Conservation (phyloP, 1,284 basidiomycete species). For the Schizopora paradoxa region DNA sequence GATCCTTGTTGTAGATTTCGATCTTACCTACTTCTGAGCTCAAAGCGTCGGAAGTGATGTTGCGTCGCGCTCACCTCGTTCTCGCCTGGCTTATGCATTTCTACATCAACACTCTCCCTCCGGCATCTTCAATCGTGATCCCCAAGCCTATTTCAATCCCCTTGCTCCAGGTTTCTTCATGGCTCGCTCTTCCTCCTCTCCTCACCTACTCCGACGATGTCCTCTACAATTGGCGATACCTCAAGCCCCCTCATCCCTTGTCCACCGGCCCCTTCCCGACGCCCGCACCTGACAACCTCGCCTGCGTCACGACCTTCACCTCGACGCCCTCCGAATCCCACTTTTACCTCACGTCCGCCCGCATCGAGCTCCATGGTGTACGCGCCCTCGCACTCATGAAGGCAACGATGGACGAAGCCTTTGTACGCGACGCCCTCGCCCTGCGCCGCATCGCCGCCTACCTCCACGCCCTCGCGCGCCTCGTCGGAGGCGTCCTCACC, state of each 20-base stretch:
- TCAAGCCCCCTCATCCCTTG: constrained; percentile 22
- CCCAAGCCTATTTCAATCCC: constrained; percentile 76
- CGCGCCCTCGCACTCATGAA: constrained; percentile 85
- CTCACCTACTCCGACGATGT: constrained; percentile 93
- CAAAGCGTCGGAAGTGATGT: constrained; percentile 52
- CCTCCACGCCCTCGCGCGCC: constrained; percentile 61
- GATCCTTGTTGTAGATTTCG: constrained; percentile 37
- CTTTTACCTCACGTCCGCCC: constrained; percentile 85
- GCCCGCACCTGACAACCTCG: constrained; percentile 53
- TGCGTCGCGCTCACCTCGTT: constrained; percentile 82
- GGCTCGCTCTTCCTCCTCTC: constrained; percentile 84
- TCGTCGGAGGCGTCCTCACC: constrained; percentile 49
- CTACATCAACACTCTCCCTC: constrained; percentile 78
- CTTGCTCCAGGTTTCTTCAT: constrained; percentile 66
- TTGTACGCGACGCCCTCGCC: constrained; percentile 81
- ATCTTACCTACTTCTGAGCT: constrained; percentile 48
- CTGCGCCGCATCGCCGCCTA: constrained; percentile 69
- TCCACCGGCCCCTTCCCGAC: constrained; percentile 23
- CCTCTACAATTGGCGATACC: constrained; percentile 82
- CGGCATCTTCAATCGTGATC: constrained; percentile 47
- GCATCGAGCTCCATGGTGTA: constrained; percentile 91
- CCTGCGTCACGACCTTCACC: constrained; percentile 72
- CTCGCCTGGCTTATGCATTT: constrained; percentile 85
- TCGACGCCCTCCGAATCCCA: constrained; percentile 80
- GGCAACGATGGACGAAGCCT: constrained; percentile 85